Base-by-base conservation (phyloP, 177 flowering plant genomes). In the Vitis hybrid region DNA sequence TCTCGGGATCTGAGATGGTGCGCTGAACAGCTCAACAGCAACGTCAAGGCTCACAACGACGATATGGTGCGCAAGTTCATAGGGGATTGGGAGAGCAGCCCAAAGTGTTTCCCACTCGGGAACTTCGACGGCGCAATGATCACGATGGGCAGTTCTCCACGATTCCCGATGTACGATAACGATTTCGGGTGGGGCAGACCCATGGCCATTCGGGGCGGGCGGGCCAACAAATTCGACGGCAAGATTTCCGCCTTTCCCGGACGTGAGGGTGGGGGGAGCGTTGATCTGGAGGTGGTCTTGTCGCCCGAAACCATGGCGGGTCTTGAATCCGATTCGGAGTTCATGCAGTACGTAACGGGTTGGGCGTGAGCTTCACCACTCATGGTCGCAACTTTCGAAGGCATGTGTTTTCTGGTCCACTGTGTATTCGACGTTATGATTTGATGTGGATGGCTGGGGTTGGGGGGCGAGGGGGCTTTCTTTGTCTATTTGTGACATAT, bases 141-240 rank as follows among this genome's bases (percentile, higher is more conserved):
- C 50, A 79, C 86, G 29, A 85, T 86, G 85, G 93, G 90, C 2
- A 85, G 91, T 73, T 89, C 93, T 1, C 90, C 93, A 14, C 74
- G 89, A 62, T 90, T 90, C 62, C 89, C 88, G 10, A 87, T 89
- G 90, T 90, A 87, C 71, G 89, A 81, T 13, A 84, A 81, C 64
- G 92, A 90, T 76, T 86, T 90, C 70, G 94, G 94, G 61, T 86
- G 90, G 93, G 93, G 93, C 1, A 73, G 80, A 56, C 88, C 93
- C 15, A 39, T 85, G 49, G 92, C 93, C 6, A 78, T 89, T 1
- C 58, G 93, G 62, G 86, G 89, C 68, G 93, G 96, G 0, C 31
- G 70, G 49, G 91, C 89, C 1, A 86, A 90, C 74, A 90, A 90
- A 64, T 85, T 88, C 53, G 87, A 84, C 71, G 90, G 94, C 0